Evolutionary conservation across 495 filamentous ascomycete genomes (phyloP).

Genomic region (Trichoderma parareesei): DNA sequence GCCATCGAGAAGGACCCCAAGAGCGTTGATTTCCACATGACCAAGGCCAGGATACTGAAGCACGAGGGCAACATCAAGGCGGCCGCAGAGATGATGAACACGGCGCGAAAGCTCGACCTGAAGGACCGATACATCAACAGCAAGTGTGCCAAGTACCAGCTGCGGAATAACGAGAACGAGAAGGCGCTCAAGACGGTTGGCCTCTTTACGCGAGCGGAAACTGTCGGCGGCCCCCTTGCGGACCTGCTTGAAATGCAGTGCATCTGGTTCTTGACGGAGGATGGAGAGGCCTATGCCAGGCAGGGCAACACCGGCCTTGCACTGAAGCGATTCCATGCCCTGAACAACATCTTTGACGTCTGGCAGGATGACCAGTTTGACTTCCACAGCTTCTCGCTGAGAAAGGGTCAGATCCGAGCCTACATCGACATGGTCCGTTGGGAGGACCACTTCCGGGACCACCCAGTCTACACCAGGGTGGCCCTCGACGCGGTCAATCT

Average conservation of each 20-base stretch:
- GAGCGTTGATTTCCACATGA: slow-evolving; percentile 89
- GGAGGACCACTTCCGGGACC: slow-evolving; percentile 84
- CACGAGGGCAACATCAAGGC: slow-evolving; percentile 73
- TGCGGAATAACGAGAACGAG: slow-evolving; percentile 86
- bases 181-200: slow-evolving; percentile 81
- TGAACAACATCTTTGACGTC: slow-evolving; percentile 87
- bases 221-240: slow-evolving; percentile 74
- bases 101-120: slow-evolving; percentile 73
- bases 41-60: slow-evolving; percentile 90
- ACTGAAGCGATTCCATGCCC: slow-evolving; percentile 78
- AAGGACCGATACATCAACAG: slow-evolving; percentile 97
- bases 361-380: slow-evolving; percentile 99
- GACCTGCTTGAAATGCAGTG: slow-evolving; percentile 99
- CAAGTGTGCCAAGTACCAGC: slow-evolving; percentile 94
- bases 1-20: slow-evolving; percentile 68
- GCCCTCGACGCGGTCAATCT: slow-evolving; percentile 73
- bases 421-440: slow-evolving; percentile 95
- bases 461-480: slow-evolving; percentile 87
- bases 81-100: slow-evolving; percentile 81
- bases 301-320: slow-evolving; percentile 77
- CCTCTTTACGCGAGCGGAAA: slow-evolving; percentile 83
- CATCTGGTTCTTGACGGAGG: slow-evolving; percentile 93
- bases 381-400: slow-evolving; percentile 92
- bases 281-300: slow-evolving; percentile 81
- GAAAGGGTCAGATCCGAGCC: slow-evolving; percentile 89